Conservation (phyloP, 805 yeast species). For the Yarrowia divulgata region DNA sequence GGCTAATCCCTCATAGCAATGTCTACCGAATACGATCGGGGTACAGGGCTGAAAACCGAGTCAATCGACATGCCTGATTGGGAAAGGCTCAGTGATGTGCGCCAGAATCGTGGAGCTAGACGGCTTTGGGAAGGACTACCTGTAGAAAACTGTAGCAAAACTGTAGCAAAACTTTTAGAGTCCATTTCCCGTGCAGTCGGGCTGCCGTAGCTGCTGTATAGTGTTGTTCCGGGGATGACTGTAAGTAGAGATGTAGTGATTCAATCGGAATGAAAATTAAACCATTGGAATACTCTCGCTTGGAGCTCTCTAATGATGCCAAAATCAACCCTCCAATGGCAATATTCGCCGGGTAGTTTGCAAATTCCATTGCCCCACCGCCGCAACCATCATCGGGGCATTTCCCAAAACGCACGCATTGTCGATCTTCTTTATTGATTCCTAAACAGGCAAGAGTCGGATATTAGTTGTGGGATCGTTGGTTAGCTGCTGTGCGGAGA, state of each 20-base stretch:
- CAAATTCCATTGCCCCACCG: too few species aligned
- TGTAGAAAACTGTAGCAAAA: too few species aligned
- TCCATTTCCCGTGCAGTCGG: background rate
- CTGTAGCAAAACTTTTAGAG: too few species aligned
- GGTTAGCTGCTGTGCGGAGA: background rate
- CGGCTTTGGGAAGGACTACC: too few species aligned
- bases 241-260: too few species aligned
- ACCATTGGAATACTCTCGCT: background rate
- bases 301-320: too few species aligned
- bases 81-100: conserved; percentile 16
- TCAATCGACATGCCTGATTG: conserved; percentile 14
- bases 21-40: conserved; percentile 6
- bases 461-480: background rate
- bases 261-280: background rate
- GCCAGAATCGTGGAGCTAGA: background rate
- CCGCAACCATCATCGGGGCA: conserved; percentile 8
- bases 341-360: too few species aligned
- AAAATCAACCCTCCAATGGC: background rate
- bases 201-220: background rate
- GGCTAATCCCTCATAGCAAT: background rate
- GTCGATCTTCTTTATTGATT: conserved; percentile 30
- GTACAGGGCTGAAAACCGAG: background rate
- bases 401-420: conserved; percentile 32
- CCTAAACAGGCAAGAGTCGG: conserved; percentile 23
- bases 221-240: background rate